Evolutionary conservation across 441 rosid genomes (phyloP).

Genomic region (Macaranga tanarius): DNA sequence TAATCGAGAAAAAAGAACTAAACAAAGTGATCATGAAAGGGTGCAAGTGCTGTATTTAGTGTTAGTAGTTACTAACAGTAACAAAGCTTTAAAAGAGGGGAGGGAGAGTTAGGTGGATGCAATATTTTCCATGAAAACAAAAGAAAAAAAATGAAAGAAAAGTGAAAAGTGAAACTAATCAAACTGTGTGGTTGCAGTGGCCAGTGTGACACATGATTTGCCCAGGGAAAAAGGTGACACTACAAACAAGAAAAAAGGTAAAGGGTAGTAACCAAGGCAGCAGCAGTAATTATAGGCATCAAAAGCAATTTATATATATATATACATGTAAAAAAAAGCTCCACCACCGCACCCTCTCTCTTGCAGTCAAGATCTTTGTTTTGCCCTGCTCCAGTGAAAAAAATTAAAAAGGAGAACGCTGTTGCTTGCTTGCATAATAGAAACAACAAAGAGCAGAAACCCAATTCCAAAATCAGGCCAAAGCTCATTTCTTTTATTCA

Average conservation of each 20-base stretch:
- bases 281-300: slow-evolving; percentile 42
- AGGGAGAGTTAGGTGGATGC: neutral
- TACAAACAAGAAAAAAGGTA: slow-evolving; percentile 29
- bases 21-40: too few relatives aligned
- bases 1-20: too few relatives aligned
- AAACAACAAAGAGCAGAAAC: slow-evolving; percentile 36
- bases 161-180: slow-evolving; percentile 30
- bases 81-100: neutral
- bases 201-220: slow-evolving; percentile 56
- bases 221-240: slow-evolving; percentile 40
- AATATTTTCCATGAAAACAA: too few relatives aligned
- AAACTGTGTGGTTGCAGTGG: slow-evolving; percentile 24
- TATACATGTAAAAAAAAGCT: too few relatives aligned
- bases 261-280: slow-evolving; percentile 29
- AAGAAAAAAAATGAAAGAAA: neutral
- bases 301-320: too few relatives aligned
- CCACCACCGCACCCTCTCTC: slow-evolving; percentile 20
- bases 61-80: too few relatives aligned
- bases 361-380: slow-evolving; percentile 32
- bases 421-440: slow-evolving; percentile 4
- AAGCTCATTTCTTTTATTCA: slow-evolving; percentile 16
- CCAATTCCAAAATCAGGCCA: slow-evolving; percentile 31
- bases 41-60: too few relatives aligned
- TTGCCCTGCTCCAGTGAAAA: slow-evolving; percentile 38
- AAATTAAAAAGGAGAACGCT: slow-evolving; percentile 22